Evolutionary conservation across 163 green algal species (phyloP).

Genomic region (Chlorella variabilis): DNA sequence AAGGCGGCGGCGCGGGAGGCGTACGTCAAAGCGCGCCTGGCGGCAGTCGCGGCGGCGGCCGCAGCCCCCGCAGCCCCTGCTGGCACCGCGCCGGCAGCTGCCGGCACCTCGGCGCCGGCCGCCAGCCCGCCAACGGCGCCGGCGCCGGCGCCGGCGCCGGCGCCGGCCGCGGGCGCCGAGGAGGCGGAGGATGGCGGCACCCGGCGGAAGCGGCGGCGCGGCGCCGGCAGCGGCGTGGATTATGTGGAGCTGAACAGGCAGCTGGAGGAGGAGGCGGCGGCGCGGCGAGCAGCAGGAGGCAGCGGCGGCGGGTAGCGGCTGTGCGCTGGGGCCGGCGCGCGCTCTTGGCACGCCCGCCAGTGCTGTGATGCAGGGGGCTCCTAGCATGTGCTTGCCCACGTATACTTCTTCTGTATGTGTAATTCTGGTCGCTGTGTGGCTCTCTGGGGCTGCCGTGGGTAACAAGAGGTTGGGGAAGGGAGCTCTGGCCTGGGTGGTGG

Average conservation of each 20-base stretch:
- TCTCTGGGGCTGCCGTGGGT: too few species aligned
- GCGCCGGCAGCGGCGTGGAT: slow-evolving; percentile 72
- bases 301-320: not conserved
- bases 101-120: not conserved
- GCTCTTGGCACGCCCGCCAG: too few species aligned
- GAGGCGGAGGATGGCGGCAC: not conserved
- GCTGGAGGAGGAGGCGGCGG: slow-evolving; percentile 68
- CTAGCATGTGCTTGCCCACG: too few species aligned
- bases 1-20: slow-evolving; percentile 3
- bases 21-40: slow-evolving; percentile 3
- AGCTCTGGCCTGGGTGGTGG: too few species aligned
- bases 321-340: too few species aligned
- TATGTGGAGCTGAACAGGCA: slow-evolving; percentile 86
- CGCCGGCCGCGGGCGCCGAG: slow-evolving; percentile 8
- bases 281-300: not conserved
- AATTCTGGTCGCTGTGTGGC: too few species aligned
- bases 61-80: not conserved
- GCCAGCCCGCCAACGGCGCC: too few species aligned
- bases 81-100: not conserved
- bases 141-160: not conserved
- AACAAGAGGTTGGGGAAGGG: too few species aligned
- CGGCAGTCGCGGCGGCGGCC: not conserved
- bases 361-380: too few species aligned
- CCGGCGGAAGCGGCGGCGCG: slow-evolving; percentile 37
- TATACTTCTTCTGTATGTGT: too few species aligned